Evolutionary conservation across 306 rosid species (phyloP).

Genomic region (Potentilla sterilis): DNA sequence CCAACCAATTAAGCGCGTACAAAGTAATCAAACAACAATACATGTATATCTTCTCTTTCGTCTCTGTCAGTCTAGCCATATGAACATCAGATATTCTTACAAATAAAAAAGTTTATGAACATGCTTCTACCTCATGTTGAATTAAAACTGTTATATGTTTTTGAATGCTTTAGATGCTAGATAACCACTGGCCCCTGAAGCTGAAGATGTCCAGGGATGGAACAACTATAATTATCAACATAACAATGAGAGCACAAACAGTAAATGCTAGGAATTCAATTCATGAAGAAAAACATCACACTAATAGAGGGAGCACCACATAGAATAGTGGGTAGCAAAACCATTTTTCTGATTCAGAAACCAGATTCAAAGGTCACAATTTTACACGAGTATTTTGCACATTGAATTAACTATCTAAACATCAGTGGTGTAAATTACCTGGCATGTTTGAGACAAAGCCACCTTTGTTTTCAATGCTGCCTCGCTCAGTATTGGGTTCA

Average conservation of each 20-base stretch:
- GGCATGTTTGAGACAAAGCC: conserved; percentile 99
- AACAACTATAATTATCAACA: background rate
- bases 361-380: background rate
- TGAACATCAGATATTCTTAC: background rate
- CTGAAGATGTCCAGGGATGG: background rate
- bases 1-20: background rate
- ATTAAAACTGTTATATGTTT: background rate
- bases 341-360: background rate
- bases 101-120: background rate
- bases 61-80: background rate
- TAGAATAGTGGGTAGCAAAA: background rate
- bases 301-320: background rate
- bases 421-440: conserved; percentile 44
- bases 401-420: background rate
- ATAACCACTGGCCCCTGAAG: background rate
- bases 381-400: conserved; percentile 2
- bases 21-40: background rate
- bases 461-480: conserved; percentile 79
- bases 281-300: background rate
- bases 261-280: background rate
- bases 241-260: background rate
- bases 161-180: background rate
- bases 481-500: conserved; percentile 78
- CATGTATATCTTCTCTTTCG: background rate
- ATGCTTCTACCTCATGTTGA: conserved; percentile 9